Evolutionary conservation across 192 early-diverging fungal species (phyloP).

Genomic region (Backusella tarrabulga): DNA sequence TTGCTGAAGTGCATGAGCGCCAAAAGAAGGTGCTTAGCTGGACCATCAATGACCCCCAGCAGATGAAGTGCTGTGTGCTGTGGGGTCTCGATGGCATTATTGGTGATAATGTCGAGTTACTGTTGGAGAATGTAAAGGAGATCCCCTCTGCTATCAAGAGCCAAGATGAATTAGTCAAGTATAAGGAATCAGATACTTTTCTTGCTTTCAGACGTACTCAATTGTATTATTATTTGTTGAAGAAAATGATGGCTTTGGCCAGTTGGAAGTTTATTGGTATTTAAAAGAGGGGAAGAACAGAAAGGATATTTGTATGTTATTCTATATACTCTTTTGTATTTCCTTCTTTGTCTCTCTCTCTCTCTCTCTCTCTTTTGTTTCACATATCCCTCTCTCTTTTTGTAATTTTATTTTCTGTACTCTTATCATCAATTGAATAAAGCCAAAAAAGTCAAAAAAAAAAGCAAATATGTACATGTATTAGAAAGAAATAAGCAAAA

Average conservation of each 20-base stretch:
- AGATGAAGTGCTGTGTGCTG: conserved; percentile 40
- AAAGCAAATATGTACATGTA: background rate
- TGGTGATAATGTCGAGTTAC: conserved; percentile 39
- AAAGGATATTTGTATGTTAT: background rate
- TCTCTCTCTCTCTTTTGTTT: background rate
- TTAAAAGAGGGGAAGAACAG: background rate
- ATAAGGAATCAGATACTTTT: background rate
- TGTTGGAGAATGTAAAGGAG: conserved; percentile 23
- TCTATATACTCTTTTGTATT: background rate
- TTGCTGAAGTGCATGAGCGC: conserved; percentile 46
- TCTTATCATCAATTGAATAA: background rate
- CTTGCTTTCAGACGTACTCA: background rate
- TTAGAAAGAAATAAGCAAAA: background rate
- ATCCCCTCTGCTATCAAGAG: background rate
- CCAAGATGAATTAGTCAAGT: background rate
- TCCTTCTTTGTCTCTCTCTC: background rate
- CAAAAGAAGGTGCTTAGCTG: conserved; percentile 48
- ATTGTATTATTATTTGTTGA: conserved; percentile 11
- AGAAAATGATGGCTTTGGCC: conserved; percentile 3
- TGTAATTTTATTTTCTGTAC: background rate
- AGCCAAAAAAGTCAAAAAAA: background rate
- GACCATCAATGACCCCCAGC: conserved; percentile 46
- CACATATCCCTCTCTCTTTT: background rate
- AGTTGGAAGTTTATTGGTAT: conserved; percentile 28
- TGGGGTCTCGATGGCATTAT: conserved; percentile 52